Conservation (phyloP, 176 grass and related monocot species). For the Eleusine indica region DNA sequence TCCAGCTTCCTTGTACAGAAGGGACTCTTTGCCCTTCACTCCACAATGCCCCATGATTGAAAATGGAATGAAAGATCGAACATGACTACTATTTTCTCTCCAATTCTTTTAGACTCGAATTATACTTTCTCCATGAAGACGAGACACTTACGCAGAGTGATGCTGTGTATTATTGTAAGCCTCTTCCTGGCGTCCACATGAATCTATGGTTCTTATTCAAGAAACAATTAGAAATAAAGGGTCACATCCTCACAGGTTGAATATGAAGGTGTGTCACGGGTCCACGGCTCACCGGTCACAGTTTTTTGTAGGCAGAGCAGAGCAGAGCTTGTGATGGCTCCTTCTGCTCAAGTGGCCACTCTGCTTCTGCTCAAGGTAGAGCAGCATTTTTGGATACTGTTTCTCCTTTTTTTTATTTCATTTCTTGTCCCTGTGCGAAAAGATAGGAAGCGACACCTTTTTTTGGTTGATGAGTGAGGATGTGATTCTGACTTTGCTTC, state of each 20-base stretch:
- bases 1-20: slow-evolving; percentile 25
- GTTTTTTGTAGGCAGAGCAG: neutral
- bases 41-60: slow-evolving; percentile 24
- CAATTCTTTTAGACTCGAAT: neutral
- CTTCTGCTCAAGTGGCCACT: neutral
- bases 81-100: slow-evolving; percentile 2
- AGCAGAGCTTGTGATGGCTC: slow-evolving; percentile 8
- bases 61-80: slow-evolving; percentile 1
- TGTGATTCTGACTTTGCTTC: slow-evolving; percentile 11
- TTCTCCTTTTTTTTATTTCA: neutral
- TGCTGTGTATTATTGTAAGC: neutral
- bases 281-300: neutral
- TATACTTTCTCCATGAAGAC: neutral
- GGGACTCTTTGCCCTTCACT: neutral
- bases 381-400: neutral
- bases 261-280: neutral
- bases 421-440: neutral
- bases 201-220: neutral
- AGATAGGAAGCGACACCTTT: neutral
- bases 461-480: neutral
- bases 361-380: neutral
- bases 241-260: neutral
- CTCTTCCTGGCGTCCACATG: slow-evolving; percentile 4
- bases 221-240: slow-evolving; percentile 24
- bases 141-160: neutral